Base-by-base conservation (phyloP, 345 rosid species). In the Psidium friedrichsthalianum region DNA sequence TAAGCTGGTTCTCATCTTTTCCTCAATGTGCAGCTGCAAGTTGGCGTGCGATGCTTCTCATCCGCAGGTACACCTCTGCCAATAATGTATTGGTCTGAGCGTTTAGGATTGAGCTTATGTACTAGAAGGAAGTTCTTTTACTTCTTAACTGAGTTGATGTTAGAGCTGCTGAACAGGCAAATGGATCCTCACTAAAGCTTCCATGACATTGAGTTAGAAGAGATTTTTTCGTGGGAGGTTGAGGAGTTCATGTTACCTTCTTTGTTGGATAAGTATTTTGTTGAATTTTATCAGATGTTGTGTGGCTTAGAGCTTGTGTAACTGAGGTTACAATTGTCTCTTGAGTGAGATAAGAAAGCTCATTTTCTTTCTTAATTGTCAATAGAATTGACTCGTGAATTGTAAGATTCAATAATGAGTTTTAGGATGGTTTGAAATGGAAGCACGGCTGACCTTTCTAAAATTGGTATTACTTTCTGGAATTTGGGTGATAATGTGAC, bases 11-110 rank as follows among this genome's bases (percentile, higher is more conserved):
- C 84, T 87, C 86, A 83, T 89, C 69, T 52, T 78, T 83, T 61
- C 83, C n/a, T 74, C 82, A 85, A 85, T 91, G 90, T 90, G 85
- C 91, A 95, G 98, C 82, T 92, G 88, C 93, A 89, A 85, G 90
- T 92, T 89, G 95, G 95, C 22, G 85, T 91, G 25, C 94, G 90
- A 27, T 87, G 88, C 86, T 95, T 95, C 88, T 95, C 99, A 82
- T 92, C 98, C 82, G 57, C 94, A 88, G 99, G 99, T 95, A 93
- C 84, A 52, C n/a, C 87, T 83, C 82, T 86, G 80, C 59, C 86
- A 32, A 74, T 14, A 83, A 83, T 56, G 47, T 69, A 69, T 69
- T 36, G 47, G 40, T 13, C 2, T 25, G 5, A 36, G 10, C 4
- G 80, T 42, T 36, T 36, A 36, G 47, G 47, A 69, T 69, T 36